Evolutionary conservation across 163 green algal genomes (phyloP).

Genomic region (Trebouxia gelatinosa): DNA sequence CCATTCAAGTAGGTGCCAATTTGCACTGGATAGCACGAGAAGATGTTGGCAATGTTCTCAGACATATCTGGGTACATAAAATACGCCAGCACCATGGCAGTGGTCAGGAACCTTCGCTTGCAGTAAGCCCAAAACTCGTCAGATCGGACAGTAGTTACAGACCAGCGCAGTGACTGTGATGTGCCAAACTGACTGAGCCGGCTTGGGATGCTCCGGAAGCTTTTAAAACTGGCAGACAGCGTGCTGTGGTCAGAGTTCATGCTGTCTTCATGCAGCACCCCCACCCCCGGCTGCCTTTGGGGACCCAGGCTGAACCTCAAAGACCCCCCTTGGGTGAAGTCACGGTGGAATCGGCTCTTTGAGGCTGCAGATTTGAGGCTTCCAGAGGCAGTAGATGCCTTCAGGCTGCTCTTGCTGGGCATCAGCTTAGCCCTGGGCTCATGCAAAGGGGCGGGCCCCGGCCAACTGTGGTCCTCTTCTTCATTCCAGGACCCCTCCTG

Average conservation of each 20-base stretch:
- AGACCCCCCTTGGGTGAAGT: too few relatives aligned
- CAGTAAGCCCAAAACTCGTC: constrained; percentile 21
- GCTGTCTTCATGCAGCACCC: constrained; percentile 1
- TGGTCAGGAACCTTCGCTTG: constrained; percentile 24
- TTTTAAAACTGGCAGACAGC: constrained; percentile 19
- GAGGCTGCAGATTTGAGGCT: neutral
- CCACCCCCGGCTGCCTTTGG: neutral
- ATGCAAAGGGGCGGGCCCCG: neutral
- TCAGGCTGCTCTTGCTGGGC: constrained; percentile 14
- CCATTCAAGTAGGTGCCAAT: constrained; percentile 26
- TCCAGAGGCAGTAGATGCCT: too few relatives aligned
- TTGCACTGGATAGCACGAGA: constrained; percentile 25
- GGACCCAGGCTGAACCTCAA: constrained; percentile 6
- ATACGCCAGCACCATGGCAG: neutral
- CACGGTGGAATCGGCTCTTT: neutral
- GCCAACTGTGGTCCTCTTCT: neutral
- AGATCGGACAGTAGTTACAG: neutral
- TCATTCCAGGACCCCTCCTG: neutral
- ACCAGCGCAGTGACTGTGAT: constrained; percentile 13
- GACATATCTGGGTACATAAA: constrained; percentile 29
- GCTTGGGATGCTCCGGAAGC: constrained; percentile 21
- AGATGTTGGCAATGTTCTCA: constrained; percentile 30
- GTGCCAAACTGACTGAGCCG: constrained; percentile 13
- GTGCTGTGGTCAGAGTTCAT: constrained; percentile 23
- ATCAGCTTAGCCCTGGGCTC: neutral